These are phyloP conservation scores for Calocybe indica DNA, from an alignment of 768 basidiomycete species.

Conservation along the genomic window DNA sequence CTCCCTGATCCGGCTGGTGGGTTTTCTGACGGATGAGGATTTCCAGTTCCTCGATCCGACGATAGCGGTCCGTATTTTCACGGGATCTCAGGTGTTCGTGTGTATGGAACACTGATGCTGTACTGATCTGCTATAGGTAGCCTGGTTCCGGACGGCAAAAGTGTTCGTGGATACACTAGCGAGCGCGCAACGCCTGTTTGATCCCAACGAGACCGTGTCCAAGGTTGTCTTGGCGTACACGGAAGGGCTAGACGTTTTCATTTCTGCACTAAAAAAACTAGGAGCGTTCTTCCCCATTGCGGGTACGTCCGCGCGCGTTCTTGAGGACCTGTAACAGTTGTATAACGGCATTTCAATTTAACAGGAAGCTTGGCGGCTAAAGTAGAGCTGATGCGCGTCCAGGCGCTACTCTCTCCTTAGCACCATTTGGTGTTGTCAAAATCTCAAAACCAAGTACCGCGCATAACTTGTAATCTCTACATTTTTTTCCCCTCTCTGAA, in stretches of 20 bases:
- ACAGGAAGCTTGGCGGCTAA: background rate
- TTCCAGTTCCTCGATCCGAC: slow-evolving; percentile 51
- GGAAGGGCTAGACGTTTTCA: slow-evolving; percentile 8
- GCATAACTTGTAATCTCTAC: background rate
- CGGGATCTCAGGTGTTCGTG: background rate
- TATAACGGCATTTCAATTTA: background rate
- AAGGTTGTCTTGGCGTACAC: slow-evolving; percentile 6
- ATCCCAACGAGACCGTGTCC: slow-evolving; percentile 2
- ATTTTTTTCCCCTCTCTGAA: background rate
- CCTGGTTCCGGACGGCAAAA: slow-evolving; percentile 13
- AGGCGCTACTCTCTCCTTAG: background rate
- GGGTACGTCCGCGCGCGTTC: slow-evolving; percentile 4
- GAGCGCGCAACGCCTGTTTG: slow-evolving; percentile 1
- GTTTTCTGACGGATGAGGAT: slow-evolving; percentile 41
- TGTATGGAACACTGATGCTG: background rate
- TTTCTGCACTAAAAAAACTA: slow-evolving; percentile 10
- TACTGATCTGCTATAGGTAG: slow-evolving; percentile 6
- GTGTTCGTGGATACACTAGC: slow-evolving; percentile 12
- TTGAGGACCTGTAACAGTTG: background rate
- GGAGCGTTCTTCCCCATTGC: slow-evolving; percentile 12
- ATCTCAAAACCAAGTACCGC: background rate
- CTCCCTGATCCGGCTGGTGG: slow-evolving; percentile 37
- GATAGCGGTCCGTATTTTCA: slow-evolving; percentile 35
- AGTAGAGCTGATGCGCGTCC: background rate
- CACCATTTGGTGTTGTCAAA: background rate